Base-by-base conservation (phyloP, 2,329 filamentous ascomycete genomes). In the Alternaria brassicae region DNA sequence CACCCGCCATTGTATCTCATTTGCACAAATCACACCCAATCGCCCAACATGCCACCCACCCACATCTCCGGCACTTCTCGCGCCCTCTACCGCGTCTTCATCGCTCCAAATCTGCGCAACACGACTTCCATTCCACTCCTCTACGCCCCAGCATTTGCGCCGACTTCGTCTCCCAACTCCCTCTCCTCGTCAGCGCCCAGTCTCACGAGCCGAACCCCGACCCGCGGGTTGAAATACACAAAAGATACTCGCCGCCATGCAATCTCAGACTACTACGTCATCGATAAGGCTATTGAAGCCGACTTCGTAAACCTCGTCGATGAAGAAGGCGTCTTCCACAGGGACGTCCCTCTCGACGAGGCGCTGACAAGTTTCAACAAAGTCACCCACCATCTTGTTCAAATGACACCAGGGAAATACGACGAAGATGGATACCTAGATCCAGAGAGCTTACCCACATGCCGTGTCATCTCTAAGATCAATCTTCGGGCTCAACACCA, bases 381-480 rank as follows among this genome's bases (percentile, higher is more conserved):
- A 23, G 72, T 77, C n/a, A 81, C 78, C 1, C 77, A 85, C 53
- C 80, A 83, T 58, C 79, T 89, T 1, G 72, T 86, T 2, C 81
- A 84, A 63, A 77, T 89, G 25, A 72, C 72, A 0, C 55, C 77
- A 51, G 56, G 73, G 30, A 44, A 54, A 12, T 54, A 68, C 49
- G 65, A 72, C 40, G 66, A 70, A 19, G 65, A 56, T 13, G 71
- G 70, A 1, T 57, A 58, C 21, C 53, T 71, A 8, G 78, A 87
- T 48, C 79, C 88, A 13, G 53, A 63, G 4, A 39, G 67, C 30
- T 60, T 70, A 3, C 88, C 91, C 1, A 83, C 93, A 32, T 96
- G 92, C 83, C 89, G 88, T 68, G 81, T 96, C 44, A 74, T 91
- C 28, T 83, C 87, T 74, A 88, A 88, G 66, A 77, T 78, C 21